phyloP scores from a whole-genome alignment of 441 rosid genomes.

The Kokia cookei region DNA sequence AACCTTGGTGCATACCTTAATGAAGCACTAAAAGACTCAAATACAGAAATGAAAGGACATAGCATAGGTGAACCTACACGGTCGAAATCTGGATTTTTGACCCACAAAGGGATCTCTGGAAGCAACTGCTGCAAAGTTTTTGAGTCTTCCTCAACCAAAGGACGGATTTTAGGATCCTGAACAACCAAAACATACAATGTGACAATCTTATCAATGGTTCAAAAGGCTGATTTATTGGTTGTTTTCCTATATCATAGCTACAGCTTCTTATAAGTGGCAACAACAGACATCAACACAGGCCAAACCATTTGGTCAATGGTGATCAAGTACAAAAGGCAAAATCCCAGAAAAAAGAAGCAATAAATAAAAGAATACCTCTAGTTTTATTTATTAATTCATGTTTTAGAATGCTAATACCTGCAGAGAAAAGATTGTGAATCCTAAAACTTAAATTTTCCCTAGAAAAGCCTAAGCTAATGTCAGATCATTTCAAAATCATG shows the following conservation, averaged over 20 bases:
- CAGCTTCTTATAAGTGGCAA: neutral
- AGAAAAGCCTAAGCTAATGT: neutral
- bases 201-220: neutral
- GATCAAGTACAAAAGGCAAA: neutral
- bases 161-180: slow-evolving; percentile 58
- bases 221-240: neutral
- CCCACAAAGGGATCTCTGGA: slow-evolving; percentile 69
- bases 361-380: neutral
- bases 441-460: neutral
- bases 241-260: no score
- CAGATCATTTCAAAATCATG: neutral
- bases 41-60: neutral
- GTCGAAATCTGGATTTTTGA: slow-evolving; percentile 71
- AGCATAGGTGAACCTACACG: slow-evolving; percentile 39
- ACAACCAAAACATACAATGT: slow-evolving; percentile 2
- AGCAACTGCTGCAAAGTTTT: slow-evolving; percentile 37
- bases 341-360: neutral
- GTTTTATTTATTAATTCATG: no score
- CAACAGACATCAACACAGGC: neutral
- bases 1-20: neutral
- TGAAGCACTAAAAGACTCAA: neutral
- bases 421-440: neutral
- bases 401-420: neutral
- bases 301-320: neutral
- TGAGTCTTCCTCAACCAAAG: slow-evolving; percentile 53